These are phyloP conservation scores for Postia placenta DNA, from an alignment of 768 basidiomycete species.

Conservation along the genomic window DNA sequence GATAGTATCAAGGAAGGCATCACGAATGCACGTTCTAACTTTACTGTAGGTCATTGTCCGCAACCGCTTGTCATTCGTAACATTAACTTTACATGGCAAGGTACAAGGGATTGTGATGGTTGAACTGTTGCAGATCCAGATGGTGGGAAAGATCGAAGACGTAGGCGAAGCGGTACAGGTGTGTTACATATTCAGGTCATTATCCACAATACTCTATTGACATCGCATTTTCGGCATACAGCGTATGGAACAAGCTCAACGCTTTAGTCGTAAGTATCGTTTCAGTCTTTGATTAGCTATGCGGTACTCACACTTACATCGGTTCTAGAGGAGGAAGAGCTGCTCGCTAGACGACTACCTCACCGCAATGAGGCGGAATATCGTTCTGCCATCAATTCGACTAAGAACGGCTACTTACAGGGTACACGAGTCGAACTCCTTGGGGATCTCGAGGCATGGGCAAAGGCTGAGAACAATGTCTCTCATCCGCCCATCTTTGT, in stretches of 20 bases:
- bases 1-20: not conserved
- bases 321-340: not conserved
- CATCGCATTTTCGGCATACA: not conserved
- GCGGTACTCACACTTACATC: not conserved
- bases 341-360: not conserved
- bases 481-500: not conserved
- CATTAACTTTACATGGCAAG: no score
- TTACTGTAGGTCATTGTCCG: not conserved
- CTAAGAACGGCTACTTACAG: not conserved
- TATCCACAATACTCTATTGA: not conserved
- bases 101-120: no score
- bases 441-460: conserved; percentile 1
- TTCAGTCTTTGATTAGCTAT: not conserved
- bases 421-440: conserved; percentile 1
- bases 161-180: not conserved
- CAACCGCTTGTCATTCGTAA: not conserved
- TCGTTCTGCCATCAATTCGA: not conserved
- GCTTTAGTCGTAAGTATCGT: no score
- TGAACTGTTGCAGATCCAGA: not conserved
- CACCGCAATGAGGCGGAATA: not conserved
- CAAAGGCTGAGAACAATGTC: no score
- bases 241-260: no score
- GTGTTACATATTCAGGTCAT: not conserved
- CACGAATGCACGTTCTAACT: not conserved
- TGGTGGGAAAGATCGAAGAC: not conserved